Base-by-base conservation (phyloP, 1,284 basidiomycete genomes). In the Paramarasmius palmivorus region DNA sequence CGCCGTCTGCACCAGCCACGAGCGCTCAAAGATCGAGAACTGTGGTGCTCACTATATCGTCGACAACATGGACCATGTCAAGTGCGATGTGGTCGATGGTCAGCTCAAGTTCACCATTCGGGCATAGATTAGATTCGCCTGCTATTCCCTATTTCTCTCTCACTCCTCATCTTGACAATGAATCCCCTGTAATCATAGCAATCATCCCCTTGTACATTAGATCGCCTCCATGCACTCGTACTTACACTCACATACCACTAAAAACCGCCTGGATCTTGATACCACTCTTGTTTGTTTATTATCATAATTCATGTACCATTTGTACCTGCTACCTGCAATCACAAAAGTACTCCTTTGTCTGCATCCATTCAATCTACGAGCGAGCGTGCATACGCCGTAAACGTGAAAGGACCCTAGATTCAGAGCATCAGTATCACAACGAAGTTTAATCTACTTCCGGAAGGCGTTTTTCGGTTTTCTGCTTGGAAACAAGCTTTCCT, bases 1-100 rank as follows among this genome's bases (percentile, higher is more conserved):
- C 59, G 89, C 88, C 1, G 81, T 91, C 12, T 90, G 88, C 74
- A 90, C 78, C 61, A 84, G 77, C 68, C 87, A 82, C 61, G 75
- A 78, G 62, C 70, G 81, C 48, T 61, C 66, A 32, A 74, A 82
- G 61, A 79, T 84, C 58, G 78, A 82, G 59, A 71, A 79, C 61
- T 82, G 81, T 46, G 86, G 87, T 40, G 86, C 88, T 4, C 86
- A 89, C 65, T 88, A 74, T 61, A 68, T 88, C 54, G 76, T 86
- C 37, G 80, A 84, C 36, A 79, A 82, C 63, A 79, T 84, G 81
- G 77, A 83, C 57, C 71, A 72, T 58, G 73, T 86, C 36, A 57
- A 53, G 14, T 81, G 82, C 55, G 71, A 73, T 10, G 67, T 74
- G 38, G 71, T 68, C 41, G 73, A 73, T 42, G 71, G 67, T 41